These are phyloP conservation scores for Tylopilus felleus DNA, from an alignment of 768 basidiomycete genomes.

Conservation along the genomic window DNA sequence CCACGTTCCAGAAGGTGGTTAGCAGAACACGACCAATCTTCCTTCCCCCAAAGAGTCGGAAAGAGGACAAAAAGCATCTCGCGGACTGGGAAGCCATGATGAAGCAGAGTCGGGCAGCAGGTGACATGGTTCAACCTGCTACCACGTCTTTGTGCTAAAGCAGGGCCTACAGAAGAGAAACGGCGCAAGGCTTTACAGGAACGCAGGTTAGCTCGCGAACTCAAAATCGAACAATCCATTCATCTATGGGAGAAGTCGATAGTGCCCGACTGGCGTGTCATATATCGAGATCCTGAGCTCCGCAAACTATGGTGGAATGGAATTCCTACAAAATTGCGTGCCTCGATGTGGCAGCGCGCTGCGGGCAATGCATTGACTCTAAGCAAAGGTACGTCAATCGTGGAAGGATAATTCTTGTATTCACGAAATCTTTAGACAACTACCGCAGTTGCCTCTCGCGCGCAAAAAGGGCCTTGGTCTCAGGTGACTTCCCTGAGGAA, in stretches of 20 bases:
- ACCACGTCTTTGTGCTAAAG: conserved; percentile 2
- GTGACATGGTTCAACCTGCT: conserved; percentile 38
- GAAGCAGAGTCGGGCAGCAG: conserved; percentile 69
- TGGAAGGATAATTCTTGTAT: conserved; percentile 3
- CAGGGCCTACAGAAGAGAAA: conserved; percentile 56
- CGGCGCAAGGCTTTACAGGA: conserved; percentile 60
- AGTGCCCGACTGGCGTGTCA: conserved; percentile 78
- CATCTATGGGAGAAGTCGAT: conserved; percentile 76
- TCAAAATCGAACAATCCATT: conserved; percentile 65
- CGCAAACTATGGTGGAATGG: conserved; percentile 86
- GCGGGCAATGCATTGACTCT: conserved; percentile 80
- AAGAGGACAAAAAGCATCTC: conserved; percentile 81
- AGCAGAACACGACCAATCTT: conserved; percentile 82
- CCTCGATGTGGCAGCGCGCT: conserved; percentile 80
- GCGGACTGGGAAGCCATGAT: conserved; percentile 89
- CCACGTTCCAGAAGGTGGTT: conserved; percentile 70
- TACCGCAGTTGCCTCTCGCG: conserved; percentile 69
- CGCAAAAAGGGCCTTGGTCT: conserved; percentile 65
- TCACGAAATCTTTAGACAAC: conserved; percentile 42
- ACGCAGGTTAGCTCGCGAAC: conserved; percentile 60
- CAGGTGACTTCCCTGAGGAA: conserved; percentile 62
- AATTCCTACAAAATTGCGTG: conserved; percentile 78
- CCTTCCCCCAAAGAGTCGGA: conserved; percentile 76
- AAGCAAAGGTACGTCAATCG: conserved; percentile 59
- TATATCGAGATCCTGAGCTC: conserved; percentile 60